A percentile compares a stretch with the other conserved stretches of the same genome.
Evolutionary conservation across 2,329 filamentous ascomycete genomes (phyloP).

Genomic region (Aspergillus proliferans): DNA sequence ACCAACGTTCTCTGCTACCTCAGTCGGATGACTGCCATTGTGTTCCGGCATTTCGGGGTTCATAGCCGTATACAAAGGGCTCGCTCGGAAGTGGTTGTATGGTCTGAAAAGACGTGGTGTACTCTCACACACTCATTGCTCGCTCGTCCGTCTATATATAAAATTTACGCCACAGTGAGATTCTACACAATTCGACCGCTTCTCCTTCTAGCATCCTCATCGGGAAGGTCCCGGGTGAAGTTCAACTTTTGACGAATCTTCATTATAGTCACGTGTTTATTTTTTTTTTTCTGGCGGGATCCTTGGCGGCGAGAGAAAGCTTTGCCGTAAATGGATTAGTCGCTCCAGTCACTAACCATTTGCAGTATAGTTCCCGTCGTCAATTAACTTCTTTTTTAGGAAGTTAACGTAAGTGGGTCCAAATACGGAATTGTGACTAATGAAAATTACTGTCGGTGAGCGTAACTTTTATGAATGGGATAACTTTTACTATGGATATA

Average conservation of each 20-base stretch:
- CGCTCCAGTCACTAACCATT: too few relatives aligned
- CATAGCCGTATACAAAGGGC: constrained; percentile 56
- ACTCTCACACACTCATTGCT: background rate
- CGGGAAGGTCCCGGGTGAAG: background rate
- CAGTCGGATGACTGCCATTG: background rate
- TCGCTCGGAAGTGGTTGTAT: background rate
- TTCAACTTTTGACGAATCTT: background rate
- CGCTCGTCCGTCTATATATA: background rate
- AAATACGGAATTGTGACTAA: background rate
- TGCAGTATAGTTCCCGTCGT: background rate
- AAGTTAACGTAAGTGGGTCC: constrained; percentile 18
- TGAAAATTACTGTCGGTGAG: background rate
- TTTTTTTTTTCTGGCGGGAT: background rate
- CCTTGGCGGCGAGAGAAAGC: background rate
- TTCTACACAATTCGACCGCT: background rate
- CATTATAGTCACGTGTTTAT: background rate
- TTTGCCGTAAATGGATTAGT: too few relatives aligned
- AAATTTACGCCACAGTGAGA: background rate
- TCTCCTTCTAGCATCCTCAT: background rate
- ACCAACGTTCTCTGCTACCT: background rate
- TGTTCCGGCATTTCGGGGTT: constrained; percentile 31
- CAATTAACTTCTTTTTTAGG: constrained; percentile 13
- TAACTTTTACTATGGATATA: constrained; percentile 29
- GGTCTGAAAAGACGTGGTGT: background rate
- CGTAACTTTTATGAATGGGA: background rate